phyloP scores from a whole-genome alignment of 768 basidiomycete genomes.

The Punctularia strigosozonata region DNA sequence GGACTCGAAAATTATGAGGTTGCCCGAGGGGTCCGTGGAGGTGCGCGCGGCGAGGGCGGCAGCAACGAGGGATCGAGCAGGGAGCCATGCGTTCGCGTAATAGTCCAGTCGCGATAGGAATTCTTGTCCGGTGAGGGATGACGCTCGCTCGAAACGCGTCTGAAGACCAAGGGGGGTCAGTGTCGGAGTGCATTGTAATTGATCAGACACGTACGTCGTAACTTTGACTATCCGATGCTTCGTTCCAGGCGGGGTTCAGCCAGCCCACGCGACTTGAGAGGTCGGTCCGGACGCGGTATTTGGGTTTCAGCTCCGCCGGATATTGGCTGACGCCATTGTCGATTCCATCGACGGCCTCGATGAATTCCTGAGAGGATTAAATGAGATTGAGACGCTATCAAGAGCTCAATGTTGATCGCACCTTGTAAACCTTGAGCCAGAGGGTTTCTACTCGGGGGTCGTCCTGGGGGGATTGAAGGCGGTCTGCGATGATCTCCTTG shows the following conservation, averaged over 20 bases:
- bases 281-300: slow-evolving; percentile 73
- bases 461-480: slow-evolving; percentile 33
- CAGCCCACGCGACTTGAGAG: slow-evolving; percentile 71
- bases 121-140: slow-evolving; percentile 72
- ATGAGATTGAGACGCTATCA: slow-evolving; percentile 4
- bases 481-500: slow-evolving; percentile 66
- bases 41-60: slow-evolving; percentile 45
- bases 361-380: slow-evolving; percentile 52
- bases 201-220: slow-evolving; percentile 50
- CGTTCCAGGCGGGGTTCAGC: slow-evolving; percentile 92
- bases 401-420: slow-evolving; percentile 14
- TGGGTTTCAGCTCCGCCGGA: slow-evolving; percentile 47
- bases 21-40: slow-evolving; percentile 56
- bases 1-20: slow-evolving; percentile 67
- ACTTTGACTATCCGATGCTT: slow-evolving; percentile 47
- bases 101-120: slow-evolving; percentile 72
- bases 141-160: slow-evolving; percentile 71
- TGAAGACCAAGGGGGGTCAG: slow-evolving; percentile 16
- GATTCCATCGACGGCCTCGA: slow-evolving; percentile 89
- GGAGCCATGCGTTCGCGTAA: slow-evolving; percentile 85
- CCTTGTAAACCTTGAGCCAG: slow-evolving; percentile 87
- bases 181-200: background rate
- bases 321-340: slow-evolving; percentile 93
- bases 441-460: slow-evolving; percentile 60
- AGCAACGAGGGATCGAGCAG: slow-evolving; percentile 72